Percentiles rank a stretch among this genome's conserved stretches.
These are phyloP conservation scores for Cadophora gregata DNA, from an alignment of 2,329 filamentous ascomycete genomes.

Conservation along the genomic window DNA sequence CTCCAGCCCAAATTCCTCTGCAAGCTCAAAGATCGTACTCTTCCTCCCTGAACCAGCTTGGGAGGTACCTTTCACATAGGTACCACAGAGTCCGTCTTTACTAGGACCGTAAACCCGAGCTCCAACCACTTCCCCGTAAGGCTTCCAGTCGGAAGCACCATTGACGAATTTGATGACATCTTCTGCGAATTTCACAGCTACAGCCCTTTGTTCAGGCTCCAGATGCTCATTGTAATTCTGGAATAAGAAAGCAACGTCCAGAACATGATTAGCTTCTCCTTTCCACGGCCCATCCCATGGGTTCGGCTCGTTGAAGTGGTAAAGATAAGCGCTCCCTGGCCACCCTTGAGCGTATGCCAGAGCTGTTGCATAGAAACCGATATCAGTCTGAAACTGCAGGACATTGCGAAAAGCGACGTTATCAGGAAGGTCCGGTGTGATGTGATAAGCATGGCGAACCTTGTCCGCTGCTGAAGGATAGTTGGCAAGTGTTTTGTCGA, in stretches of 20 bases:
- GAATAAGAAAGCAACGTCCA: constrained; percentile 53
- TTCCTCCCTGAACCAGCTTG: constrained; percentile 16
- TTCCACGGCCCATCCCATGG: constrained; percentile 52
- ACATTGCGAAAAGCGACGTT: constrained; percentile 50
- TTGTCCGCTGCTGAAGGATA: constrained; percentile 36
- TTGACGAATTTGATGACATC: constrained; percentile 49
- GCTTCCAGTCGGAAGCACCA: constrained; percentile 44
- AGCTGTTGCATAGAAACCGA: constrained; percentile 52
- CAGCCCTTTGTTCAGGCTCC: constrained; percentile 41
- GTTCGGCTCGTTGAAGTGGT: constrained; percentile 55
- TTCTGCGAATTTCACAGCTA: constrained; percentile 46
- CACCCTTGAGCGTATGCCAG: constrained; percentile 49
- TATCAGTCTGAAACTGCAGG: constrained; percentile 52
- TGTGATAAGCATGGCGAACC: constrained; percentile 49
- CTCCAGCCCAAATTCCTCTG: constrained; percentile 18
- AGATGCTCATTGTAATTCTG: constrained; percentile 53
- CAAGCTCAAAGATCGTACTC: constrained; percentile 24
- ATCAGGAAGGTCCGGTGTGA: constrained; percentile 44
- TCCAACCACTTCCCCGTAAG: constrained; percentile 8
- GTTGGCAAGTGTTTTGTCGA: constrained; percentile 31
- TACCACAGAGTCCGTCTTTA: constrained; percentile 5
- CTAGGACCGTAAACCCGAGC: constrained; percentile 28
- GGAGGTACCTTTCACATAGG: constrained; percentile 19
- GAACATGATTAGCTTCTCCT: constrained; percentile 50
- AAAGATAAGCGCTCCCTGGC: constrained; percentile 46